Evolutionary conservation across 441 rosid species (phyloP).

Genomic region (Gossypium lobatum): DNA sequence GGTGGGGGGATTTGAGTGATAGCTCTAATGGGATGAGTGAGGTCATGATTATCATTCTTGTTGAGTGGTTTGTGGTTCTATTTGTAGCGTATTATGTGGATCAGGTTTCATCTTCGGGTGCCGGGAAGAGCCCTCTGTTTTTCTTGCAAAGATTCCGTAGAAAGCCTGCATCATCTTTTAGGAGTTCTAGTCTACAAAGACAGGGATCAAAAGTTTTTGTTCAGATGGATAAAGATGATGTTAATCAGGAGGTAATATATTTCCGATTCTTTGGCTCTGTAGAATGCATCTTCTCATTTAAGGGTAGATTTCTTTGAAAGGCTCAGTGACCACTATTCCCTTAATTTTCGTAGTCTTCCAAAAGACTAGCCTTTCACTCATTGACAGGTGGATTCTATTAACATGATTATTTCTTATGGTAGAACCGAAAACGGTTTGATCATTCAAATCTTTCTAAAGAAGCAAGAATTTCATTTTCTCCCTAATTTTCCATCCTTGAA

Average conservation of each 20-base stretch:
- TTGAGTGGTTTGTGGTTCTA: conserved; percentile 74
- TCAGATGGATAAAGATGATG: conserved; percentile 79
- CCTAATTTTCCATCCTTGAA: neutral
- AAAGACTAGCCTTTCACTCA: neutral
- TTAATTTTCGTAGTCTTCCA: neutral
- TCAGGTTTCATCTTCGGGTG: conserved; percentile 50
- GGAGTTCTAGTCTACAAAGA: conserved; percentile 45
- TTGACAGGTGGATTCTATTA: neutral
- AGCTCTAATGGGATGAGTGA: conserved; percentile 68
- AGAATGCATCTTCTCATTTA: neutral
- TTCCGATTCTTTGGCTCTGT: conserved; percentile 7
- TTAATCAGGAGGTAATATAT: conserved; percentile 69
- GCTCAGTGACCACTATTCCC: neutral
- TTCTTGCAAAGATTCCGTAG: conserved; percentile 41
- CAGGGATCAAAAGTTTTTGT: conserved; percentile 64
- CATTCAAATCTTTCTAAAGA: neutral
- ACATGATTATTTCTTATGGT: neutral
- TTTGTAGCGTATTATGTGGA: conserved; percentile 63
- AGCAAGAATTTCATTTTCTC: neutral
- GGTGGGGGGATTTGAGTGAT: conserved; percentile 57
- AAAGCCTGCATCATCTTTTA: conserved; percentile 32
- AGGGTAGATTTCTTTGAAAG: neutral
- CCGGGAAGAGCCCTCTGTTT: conserved; percentile 58
- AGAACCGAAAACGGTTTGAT: neutral
- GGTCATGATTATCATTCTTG: conserved; percentile 56